Conservation (phyloP, 2,329 filamentous ascomycete genomes). For the Rutstroemia sp. region DNA sequence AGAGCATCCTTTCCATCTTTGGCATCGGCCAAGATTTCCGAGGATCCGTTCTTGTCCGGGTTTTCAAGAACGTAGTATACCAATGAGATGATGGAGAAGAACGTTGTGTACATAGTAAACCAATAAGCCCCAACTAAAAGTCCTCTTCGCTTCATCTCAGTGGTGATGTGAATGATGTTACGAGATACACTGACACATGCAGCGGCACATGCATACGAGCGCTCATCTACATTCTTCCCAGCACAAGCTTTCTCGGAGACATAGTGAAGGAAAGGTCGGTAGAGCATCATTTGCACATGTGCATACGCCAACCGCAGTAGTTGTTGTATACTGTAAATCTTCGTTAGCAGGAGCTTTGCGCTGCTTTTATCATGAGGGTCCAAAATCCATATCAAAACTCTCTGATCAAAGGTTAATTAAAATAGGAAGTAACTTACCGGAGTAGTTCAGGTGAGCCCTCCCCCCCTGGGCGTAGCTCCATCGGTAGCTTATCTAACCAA, state of each 20-base stretch:
- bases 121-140: conserved; percentile 77
- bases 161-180: conserved; percentile 73
- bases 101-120: conserved; percentile 80
- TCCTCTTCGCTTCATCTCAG: conserved; percentile 68
- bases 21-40: conserved; percentile 80
- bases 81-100: conserved; percentile 72
- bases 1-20: conserved; percentile 78
- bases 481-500: conserved; percentile 63
- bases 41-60: conserved; percentile 63
- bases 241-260: conserved; percentile 57
- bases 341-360: conserved; percentile 14
- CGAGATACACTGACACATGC: conserved; percentile 52
- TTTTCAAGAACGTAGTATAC: conserved; percentile 78
- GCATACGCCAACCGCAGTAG: conserved; percentile 73
- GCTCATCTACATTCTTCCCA: conserved; percentile 58
- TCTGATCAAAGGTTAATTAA: too few relatives aligned
- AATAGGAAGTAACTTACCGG: conserved; percentile 46
- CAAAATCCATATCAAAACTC: too few relatives aligned
- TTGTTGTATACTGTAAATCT: conserved; percentile 52
- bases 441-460: conserved; percentile 69
- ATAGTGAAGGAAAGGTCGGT: conserved; percentile 78
- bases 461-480: conserved; percentile 69
- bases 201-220: conserved; percentile 68
- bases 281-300: conserved; percentile 76
- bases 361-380: too few relatives aligned